Conservation (phyloP, 768 basidiomycete genomes). For the Boletus sp. region DNA sequence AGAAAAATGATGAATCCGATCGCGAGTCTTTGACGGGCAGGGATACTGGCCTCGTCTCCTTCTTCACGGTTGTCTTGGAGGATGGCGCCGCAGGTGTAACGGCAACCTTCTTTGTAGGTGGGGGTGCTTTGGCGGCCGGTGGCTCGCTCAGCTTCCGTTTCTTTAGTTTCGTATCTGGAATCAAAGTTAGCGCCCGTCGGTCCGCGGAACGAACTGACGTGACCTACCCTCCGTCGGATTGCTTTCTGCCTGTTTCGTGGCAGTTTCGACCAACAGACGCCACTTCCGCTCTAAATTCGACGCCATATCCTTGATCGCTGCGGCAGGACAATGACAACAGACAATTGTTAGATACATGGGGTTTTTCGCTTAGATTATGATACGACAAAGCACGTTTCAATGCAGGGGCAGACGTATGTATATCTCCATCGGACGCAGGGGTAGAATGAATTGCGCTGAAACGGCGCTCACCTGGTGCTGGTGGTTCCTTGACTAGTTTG, state of each 20-base stretch:
- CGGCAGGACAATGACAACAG: slow-evolving; percentile 40
- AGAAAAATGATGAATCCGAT: slow-evolving; percentile 87
- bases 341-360: slow-evolving; percentile 67
- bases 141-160: slow-evolving; percentile 72
- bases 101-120: slow-evolving; percentile 67
- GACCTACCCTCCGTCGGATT: slow-evolving; percentile 70
- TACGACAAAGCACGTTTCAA: slow-evolving; percentile 32
- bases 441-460: slow-evolving; percentile 14
- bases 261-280: slow-evolving; percentile 61
- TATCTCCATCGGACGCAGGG: slow-evolving; percentile 27
- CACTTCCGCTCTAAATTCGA: slow-evolving; percentile 83
- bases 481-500: slow-evolving; percentile 72
- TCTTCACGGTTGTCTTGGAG: slow-evolving; percentile 48
- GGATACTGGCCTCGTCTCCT: slow-evolving; percentile 43
- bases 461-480: slow-evolving; percentile 71
- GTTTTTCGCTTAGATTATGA: slow-evolving; percentile 33
- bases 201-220: slow-evolving; percentile 43
- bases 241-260: slow-evolving; percentile 41
- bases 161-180: slow-evolving; percentile 57
- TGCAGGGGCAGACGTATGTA: slow-evolving; percentile 30
- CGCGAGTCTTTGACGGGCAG: slow-evolving; percentile 68
- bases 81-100: slow-evolving; percentile 30
- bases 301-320: slow-evolving; percentile 94
- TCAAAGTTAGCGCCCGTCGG: slow-evolving; percentile 24
- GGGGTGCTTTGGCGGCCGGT: slow-evolving; percentile 43